Percentiles rank a stretch among this genome's conserved stretches.
Conservation (phyloP, 306 rosid genomes). For the Vigna hirtella region DNA sequence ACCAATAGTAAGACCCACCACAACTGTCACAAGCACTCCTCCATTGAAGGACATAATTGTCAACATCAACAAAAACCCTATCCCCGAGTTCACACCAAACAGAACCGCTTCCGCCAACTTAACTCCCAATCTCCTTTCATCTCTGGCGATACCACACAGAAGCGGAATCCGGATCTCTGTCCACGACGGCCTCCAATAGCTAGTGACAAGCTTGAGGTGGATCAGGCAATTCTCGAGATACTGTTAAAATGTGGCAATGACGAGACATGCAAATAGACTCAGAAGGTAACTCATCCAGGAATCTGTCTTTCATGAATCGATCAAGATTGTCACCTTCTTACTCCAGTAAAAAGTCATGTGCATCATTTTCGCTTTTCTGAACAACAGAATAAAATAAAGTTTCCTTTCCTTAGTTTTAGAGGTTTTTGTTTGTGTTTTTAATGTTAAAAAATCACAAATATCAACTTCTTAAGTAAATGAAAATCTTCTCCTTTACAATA, state of each 20-base stretch:
- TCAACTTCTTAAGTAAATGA: too few relatives aligned
- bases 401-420: too few relatives aligned
- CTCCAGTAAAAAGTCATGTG: constrained; percentile 69
- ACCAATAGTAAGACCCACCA: constrained; percentile 74
- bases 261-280: constrained; percentile 53
- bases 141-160: constrained; percentile 31
- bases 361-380: constrained; percentile 57
- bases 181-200: constrained; percentile 15
- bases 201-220: constrained; percentile 58
- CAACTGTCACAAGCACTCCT: constrained; percentile 76
- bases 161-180: constrained; percentile 59
- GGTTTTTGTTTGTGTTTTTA: too few relatives aligned
- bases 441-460: too few relatives aligned
- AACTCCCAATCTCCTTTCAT: constrained; percentile 25
- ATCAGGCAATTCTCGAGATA: constrained; percentile 69
- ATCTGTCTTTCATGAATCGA: constrained; percentile 51
- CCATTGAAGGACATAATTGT: constrained; percentile 91
- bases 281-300: constrained; percentile 50
- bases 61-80: constrained; percentile 86
- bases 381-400: not conserved
- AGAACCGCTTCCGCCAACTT: constrained; percentile 61
- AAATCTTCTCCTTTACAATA: too few relatives aligned
- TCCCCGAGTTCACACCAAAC: constrained; percentile 73
- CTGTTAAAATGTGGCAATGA: constrained; percentile 75
- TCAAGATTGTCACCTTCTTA: constrained; percentile 39